Conservation (phyloP, 257 asterid genomes). For the Anisodus tanguticus region DNA sequence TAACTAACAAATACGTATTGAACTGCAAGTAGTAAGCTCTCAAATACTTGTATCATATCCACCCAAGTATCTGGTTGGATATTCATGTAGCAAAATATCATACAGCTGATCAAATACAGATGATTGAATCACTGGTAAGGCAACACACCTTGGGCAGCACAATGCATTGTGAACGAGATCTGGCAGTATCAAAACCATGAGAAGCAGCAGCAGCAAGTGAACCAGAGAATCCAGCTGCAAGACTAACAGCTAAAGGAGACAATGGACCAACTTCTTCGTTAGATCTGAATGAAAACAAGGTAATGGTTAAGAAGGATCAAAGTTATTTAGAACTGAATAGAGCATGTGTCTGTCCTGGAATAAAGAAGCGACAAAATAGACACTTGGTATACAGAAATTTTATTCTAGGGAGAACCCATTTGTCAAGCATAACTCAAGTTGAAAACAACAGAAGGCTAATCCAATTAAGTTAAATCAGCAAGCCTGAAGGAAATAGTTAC, state of each 20-base stretch:
- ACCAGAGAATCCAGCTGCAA: conserved; percentile 95
- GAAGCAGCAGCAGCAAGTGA: conserved; percentile 97
- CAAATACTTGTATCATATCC: not conserved
- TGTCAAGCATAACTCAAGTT: conserved; percentile 25
- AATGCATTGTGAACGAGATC: conserved; percentile 79
- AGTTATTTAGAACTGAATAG: not conserved
- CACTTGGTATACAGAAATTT: not conserved
- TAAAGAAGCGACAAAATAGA: not conserved
- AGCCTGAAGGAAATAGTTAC: conserved; percentile 1
- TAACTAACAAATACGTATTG: not conserved
- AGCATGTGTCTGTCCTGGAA: conserved; percentile 12
- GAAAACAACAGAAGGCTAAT: conserved; percentile 17
- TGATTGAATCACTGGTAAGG: conserved; percentile 11
- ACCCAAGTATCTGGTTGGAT: not conserved
- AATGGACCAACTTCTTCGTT: conserved; percentile 82
- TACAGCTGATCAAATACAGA: not conserved
- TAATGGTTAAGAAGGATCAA: not conserved
- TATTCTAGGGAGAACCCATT: not conserved
- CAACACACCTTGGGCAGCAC: conserved; percentile 77
- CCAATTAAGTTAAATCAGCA: not conserved
- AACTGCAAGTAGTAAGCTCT: not conserved
- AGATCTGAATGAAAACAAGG: conserved; percentile 44
- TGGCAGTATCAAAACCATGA: conserved; percentile 89
- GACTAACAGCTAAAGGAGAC: conserved; percentile 82
- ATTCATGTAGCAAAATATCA: not conserved